phyloP scores from a whole-genome alignment of 257 asterid genomes.

The Solanum bulbocastanum region DNA sequence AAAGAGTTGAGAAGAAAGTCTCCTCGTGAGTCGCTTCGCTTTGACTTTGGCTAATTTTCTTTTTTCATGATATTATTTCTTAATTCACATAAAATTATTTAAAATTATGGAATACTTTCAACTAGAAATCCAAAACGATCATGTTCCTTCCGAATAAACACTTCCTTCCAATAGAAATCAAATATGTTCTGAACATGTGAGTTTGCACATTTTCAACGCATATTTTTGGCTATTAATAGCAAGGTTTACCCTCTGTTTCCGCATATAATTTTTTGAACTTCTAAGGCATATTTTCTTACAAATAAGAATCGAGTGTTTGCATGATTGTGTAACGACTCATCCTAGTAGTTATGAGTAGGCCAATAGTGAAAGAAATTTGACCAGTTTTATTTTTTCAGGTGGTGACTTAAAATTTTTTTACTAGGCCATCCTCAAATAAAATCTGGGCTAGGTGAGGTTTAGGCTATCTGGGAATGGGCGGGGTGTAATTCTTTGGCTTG shows the following conservation, averaged over 20 bases:
- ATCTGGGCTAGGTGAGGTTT: neutral
- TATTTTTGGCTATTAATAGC: neutral
- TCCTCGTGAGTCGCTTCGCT: neutral
- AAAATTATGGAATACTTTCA: neutral
- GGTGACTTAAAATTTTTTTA: neutral
- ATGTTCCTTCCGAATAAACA: neutral
- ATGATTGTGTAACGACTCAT: neutral
- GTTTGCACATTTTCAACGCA: neutral
- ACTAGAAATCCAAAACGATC: neutral
- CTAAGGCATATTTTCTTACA: neutral
- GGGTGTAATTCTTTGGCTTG: neutral
- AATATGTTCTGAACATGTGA: neutral
- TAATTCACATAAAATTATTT: neutral
- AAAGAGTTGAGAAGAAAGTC: neutral
- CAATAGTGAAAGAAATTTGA: neutral
- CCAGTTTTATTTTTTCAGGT: no score
- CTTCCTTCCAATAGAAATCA: neutral
- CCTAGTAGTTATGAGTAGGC: neutral
- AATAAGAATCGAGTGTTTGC: neutral
- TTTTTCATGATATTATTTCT: neutral
- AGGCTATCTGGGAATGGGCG: neutral
- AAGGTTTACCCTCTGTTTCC: neutral
- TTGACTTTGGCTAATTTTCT: neutral
- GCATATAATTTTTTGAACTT: neutral
- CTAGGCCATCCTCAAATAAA: no score